Percentiles rank a stretch among this genome's conserved stretches.
phyloP scores from a whole-genome alignment of 768 basidiomycete genomes.

The Crucibulum laeve region DNA sequence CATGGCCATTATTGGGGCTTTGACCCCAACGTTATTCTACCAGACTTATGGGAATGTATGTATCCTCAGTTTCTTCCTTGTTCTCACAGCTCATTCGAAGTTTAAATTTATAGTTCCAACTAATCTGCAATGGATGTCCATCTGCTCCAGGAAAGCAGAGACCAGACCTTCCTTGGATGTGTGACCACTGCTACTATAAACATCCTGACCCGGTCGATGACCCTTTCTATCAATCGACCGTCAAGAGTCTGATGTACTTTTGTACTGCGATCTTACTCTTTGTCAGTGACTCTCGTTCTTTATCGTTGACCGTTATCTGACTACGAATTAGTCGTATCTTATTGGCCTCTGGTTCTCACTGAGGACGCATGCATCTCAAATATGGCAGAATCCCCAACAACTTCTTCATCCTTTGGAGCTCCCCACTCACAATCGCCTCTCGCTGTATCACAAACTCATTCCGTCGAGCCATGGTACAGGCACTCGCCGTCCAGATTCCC shows the following conservation, averaged over 20 bases:
- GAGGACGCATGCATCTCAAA: conserved; percentile 95
- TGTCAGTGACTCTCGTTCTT: conserved; percentile 44
- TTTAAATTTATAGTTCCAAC: conserved; percentile 63
- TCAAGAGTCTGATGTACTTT: conserved; percentile 93
- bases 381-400: conserved; percentile 97
- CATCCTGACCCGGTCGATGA: conserved; percentile 91
- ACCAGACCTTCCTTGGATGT: conserved; percentile 67
- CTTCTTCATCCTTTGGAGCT: conserved; percentile 67
- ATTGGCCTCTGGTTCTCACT: conserved; percentile 98
- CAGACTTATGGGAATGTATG: conserved; percentile 96
- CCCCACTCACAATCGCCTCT: conserved; percentile 49
- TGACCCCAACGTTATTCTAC: conserved; percentile 95
- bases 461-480: conserved; percentile 25
- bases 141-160: conserved; percentile 22
- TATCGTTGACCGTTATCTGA: conserved; percentile 3
- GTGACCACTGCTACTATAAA: conserved; percentile 90
- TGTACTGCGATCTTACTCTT: conserved; percentile 89
- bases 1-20: conserved; percentile 97
- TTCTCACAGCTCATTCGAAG: neutral
- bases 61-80: conserved; percentile 13
- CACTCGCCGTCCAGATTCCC: conserved; percentile 20
- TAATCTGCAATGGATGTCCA: conserved; percentile 82
- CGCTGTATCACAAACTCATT: conserved; percentile 58
- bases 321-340: conserved; percentile 73
- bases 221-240: conserved; percentile 95